These are phyloP conservation scores for Hysterangium stoloniferum DNA, from an alignment of 768 basidiomycete genomes.

Conservation along the genomic window DNA sequence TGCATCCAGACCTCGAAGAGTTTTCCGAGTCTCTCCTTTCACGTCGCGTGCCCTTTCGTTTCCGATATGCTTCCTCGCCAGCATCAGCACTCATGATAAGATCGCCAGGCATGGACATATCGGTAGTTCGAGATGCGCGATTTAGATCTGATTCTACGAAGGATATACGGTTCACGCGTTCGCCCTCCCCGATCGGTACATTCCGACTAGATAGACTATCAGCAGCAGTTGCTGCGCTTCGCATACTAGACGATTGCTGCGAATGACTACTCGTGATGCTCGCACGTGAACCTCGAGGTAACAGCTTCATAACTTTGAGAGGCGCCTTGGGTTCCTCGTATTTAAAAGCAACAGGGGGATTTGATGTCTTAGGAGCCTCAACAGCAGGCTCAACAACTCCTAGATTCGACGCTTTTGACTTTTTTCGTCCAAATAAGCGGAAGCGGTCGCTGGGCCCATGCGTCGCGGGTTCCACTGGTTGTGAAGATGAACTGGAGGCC, in stretches of 20 bases:
- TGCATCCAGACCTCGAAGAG: background rate
- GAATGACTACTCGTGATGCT: slow-evolving; percentile 50
- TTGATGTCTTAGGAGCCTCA: background rate
- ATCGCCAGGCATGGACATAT: background rate
- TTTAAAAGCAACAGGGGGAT: slow-evolving; percentile 9
- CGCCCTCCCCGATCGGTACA: slow-evolving; percentile 19
- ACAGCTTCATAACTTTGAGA: slow-evolving; percentile 16
- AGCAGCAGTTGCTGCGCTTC: slow-evolving; percentile 46
- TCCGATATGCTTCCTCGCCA: background rate
- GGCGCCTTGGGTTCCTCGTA: slow-evolving; percentile 1
- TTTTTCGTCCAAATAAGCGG: slow-evolving; percentile 7
- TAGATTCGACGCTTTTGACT: background rate
- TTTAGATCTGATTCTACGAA: background rate
- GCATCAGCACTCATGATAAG: background rate
- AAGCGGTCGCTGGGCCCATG: background rate
- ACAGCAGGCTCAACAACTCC: background rate
- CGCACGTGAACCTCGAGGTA: slow-evolving; percentile 42
- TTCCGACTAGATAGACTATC: slow-evolving; percentile 36
- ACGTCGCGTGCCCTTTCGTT: slow-evolving; percentile 1
- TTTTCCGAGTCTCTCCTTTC: slow-evolving; percentile 1
- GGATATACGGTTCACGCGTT: background rate
- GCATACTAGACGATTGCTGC: slow-evolving; percentile 47
- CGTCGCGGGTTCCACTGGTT: background rate
- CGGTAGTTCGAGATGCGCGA: background rate
- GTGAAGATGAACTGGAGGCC: background rate